Percentiles rank a stretch among this genome's conserved stretches.
These are phyloP conservation scores for Wickerhamiella allomyrinae DNA, from an alignment of 805 yeast genomes.

Conservation along the genomic window DNA sequence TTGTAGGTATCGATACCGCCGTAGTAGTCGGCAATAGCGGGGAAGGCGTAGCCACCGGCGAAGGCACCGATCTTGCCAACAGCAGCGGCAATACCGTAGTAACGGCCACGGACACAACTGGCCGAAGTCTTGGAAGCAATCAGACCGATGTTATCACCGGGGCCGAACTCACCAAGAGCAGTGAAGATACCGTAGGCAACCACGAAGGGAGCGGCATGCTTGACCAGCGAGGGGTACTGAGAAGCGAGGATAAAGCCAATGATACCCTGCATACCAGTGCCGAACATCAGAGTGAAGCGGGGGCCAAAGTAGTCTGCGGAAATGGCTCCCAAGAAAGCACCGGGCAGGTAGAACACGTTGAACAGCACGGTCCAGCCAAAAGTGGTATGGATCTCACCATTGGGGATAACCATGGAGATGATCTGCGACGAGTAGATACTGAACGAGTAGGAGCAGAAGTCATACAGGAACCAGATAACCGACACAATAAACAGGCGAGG, in stretches of 20 bases:
- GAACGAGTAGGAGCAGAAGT: slow-evolving; percentile 76
- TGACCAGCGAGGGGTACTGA: slow-evolving; percentile 37
- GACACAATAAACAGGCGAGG: slow-evolving; percentile 58
- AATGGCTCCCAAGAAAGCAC: slow-evolving; percentile 75
- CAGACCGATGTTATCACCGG: slow-evolving; percentile 84
- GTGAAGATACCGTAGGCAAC: slow-evolving; percentile 80
- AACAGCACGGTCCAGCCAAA: slow-evolving; percentile 91
- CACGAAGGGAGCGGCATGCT: slow-evolving; percentile 61
- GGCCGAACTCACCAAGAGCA: slow-evolving; percentile 84
- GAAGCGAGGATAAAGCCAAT: slow-evolving; percentile 80
- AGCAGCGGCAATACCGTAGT: slow-evolving; percentile 86
- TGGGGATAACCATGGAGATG: slow-evolving; percentile 43
- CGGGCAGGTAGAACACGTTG: slow-evolving; percentile 80
- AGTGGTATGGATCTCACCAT: slow-evolving; percentile 48
- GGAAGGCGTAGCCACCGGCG: slow-evolving; percentile 80
- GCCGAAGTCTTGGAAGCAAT: slow-evolving; percentile 78
- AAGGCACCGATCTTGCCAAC: slow-evolving; percentile 87
- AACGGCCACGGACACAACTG: slow-evolving; percentile 79
- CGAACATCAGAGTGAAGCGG: slow-evolving; percentile 55
- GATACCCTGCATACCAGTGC: slow-evolving; percentile 58
- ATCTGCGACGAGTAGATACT: slow-evolving; percentile 72
- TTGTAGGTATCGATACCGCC: slow-evolving; percentile 33
- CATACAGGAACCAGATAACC: slow-evolving; percentile 81
- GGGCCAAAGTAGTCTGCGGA: slow-evolving; percentile 88
- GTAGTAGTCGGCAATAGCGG: slow-evolving; percentile 50